phyloP scores from a whole-genome alignment of 805 yeast genomes.

The Vanderwaltozyma verrucispora region DNA sequence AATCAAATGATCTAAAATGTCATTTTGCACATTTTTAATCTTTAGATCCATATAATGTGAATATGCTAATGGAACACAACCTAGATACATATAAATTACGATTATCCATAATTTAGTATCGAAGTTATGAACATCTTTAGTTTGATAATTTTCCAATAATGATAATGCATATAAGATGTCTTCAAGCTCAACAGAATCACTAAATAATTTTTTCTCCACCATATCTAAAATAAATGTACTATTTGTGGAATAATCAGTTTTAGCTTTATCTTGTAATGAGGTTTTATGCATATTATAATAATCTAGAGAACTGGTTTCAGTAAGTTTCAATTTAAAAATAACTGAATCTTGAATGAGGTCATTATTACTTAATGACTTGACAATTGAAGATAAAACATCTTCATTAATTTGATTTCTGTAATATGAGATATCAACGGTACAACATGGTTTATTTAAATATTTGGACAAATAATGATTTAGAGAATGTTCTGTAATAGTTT shows the following conservation, averaged over 20 bases:
- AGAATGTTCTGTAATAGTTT: constrained; percentile 20
- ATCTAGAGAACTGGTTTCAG: constrained; percentile 17
- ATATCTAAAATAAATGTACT: constrained; percentile 56
- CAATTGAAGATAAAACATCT: constrained; percentile 9
- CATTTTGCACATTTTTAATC: constrained; percentile 68
- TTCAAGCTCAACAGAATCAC: constrained; percentile 11
- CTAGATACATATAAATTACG: constrained; percentile 48
- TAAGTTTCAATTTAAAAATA: constrained; percentile 19
- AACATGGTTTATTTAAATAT: constrained; percentile 51
- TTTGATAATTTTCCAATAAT: constrained; percentile 47
- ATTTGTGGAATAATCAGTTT: constrained; percentile 62
- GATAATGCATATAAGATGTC: constrained; percentile 35
- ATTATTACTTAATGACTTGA: constrained; percentile 12
- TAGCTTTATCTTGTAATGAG: constrained; percentile 32
- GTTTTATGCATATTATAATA: constrained; percentile 33
- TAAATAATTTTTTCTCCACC: constrained; percentile 29
- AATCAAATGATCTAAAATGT: constrained; percentile 49
- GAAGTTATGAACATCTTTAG: constrained; percentile 60
- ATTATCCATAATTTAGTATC: constrained; percentile 63
- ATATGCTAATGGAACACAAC: constrained; percentile 41
- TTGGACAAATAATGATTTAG: constrained; percentile 33
- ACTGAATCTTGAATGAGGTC: constrained; percentile 43
- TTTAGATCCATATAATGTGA: constrained; percentile 44
- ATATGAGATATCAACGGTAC: constrained; percentile 43
- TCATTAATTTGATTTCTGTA: constrained; percentile 9